These are phyloP conservation scores for Rhodofomes roseus DNA, from an alignment of 1,284 basidiomycete species.

Conservation along the genomic window DNA sequence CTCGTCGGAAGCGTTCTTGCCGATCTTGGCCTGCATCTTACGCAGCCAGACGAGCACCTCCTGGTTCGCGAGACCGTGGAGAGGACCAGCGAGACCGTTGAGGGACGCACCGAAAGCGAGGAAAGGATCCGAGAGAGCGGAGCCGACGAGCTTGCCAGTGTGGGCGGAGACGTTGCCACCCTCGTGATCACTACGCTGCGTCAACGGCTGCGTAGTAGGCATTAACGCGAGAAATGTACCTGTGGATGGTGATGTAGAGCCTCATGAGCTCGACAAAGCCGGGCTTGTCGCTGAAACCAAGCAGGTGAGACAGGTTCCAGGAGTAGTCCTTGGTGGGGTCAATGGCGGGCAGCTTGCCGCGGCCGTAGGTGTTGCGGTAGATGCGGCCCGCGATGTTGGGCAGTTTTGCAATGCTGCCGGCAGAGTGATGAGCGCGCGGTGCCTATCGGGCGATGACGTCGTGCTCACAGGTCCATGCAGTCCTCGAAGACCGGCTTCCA, in stretches of 20 bases:
- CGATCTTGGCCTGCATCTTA: constrained; percentile 86
- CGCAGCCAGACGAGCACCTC: constrained; percentile 89
- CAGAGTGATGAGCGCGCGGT: neutral
- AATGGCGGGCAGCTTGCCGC: constrained; percentile 87
- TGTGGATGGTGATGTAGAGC: constrained; percentile 97
- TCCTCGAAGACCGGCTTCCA: constrained; percentile 97
- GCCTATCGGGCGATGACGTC: neutral
- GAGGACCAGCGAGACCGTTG: constrained; percentile 95
- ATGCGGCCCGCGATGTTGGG: constrained; percentile 97
- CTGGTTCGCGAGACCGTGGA: constrained; percentile 97
- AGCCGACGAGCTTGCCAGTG: constrained; percentile 94
- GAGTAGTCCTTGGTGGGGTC: constrained; percentile 91
- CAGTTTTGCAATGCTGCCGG: constrained; percentile 85
- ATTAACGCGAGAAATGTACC: constrained; percentile 30
- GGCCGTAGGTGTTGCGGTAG: constrained; percentile 91
- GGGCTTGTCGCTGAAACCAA: constrained; percentile 88
- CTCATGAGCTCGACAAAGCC: constrained; percentile 94
- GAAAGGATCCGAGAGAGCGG: constrained; percentile 98
- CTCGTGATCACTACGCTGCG: constrained; percentile 79
- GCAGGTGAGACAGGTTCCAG: constrained; percentile 87
- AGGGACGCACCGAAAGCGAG: constrained; percentile 91
- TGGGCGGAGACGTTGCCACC: constrained; percentile 99
- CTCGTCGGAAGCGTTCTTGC: constrained; percentile 78
- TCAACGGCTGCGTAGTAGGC: neutral
- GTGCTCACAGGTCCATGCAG: constrained; percentile 87